phyloP scores from a whole-genome alignment of 352 stramenopile genomes.

The Phytopythium cucurbitacearum region DNA sequence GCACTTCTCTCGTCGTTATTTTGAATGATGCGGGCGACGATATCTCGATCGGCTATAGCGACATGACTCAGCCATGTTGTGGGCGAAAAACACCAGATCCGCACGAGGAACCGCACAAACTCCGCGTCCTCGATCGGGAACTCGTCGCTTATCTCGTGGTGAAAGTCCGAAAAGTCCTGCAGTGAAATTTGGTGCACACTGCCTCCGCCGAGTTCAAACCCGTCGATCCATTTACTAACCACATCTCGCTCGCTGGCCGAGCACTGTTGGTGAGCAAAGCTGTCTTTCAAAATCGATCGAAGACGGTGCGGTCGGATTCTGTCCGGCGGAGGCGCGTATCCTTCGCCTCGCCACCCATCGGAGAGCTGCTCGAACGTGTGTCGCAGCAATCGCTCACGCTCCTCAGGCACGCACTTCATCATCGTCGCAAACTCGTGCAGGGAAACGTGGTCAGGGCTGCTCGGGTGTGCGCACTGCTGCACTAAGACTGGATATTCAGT shows the following conservation, averaged over 20 bases:
- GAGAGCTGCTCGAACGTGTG: slow-evolving; percentile 60
- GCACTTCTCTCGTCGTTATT: slow-evolving; percentile 9
- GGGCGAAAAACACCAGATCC: slow-evolving; percentile 50
- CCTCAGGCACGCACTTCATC: slow-evolving; percentile 26
- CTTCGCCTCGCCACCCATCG: slow-evolving; percentile 36
- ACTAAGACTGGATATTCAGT: slow-evolving; percentile 12
- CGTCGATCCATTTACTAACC: slow-evolving; percentile 23
- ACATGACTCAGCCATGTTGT: neutral
- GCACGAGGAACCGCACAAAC: slow-evolving; percentile 58
- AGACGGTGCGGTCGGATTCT: slow-evolving; percentile 44
- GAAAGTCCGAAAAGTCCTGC: slow-evolving; percentile 39
- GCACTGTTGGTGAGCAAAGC: slow-evolving; percentile 24
- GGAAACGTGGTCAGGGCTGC: slow-evolving; percentile 7
- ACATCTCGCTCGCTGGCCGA: slow-evolving; percentile 18
- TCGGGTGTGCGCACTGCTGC: slow-evolving; percentile 41
- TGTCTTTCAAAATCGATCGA: slow-evolving; percentile 38
- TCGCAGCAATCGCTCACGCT: slow-evolving; percentile 32
- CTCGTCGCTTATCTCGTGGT: slow-evolving; percentile 40
- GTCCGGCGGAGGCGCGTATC: slow-evolving; percentile 38
- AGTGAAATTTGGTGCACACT: slow-evolving; percentile 19
- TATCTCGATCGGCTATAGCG: neutral
- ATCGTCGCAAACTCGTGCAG: slow-evolving; percentile 32
- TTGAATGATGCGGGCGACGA: slow-evolving; percentile 16
- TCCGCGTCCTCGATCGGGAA: slow-evolving; percentile 48
- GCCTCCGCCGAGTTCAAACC: slow-evolving; percentile 17